Evolutionary conservation across 176 grass and related monocot genomes (phyloP), one percentile per base, ranked within the genome.

Genomic region (Calamus simplicifolius): DNA sequence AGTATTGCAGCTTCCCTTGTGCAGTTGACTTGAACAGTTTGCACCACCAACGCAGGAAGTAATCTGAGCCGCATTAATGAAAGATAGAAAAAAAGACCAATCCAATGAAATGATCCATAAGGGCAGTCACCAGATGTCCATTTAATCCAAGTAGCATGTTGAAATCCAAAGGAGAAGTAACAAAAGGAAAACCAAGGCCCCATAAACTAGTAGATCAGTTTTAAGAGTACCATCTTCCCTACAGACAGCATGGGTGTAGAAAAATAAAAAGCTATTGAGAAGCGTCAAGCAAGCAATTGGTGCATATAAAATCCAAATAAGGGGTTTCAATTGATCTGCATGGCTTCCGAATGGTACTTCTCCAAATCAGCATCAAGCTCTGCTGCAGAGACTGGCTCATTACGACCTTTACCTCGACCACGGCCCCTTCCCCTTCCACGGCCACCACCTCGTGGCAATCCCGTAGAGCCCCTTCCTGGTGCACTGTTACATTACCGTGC

Each of bases 301-400:
- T n/a, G 71, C 61, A 73, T 1, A 30, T 82, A 70, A 52, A 49
- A 63, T 54, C 21, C 51, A n/a, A 4, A 18, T 50, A 16, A 5
- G 12, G 19, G 19, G 2, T 25, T 62, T 74, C 79, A 92, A 54
- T 97, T 97, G 54, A 81, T 92, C 70, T 98, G 88, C 94, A 98
- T 98, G 1, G 85, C 71, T 69, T 89, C 70, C 7, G 72, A 71
- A 61, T 98, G 94, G 58, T 98, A 98, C 51, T 92, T 98, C 58
- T 98, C 94, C 94, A 98, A 80, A 29, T 98, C 94, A 62, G 88
- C 85, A 82, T 98, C 94, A n/a, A 98, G 94, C 64, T 88, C 81
- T 61, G 83, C 81, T 56, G 88, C 79, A 27, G 88, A 98, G 69
- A 54, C 63, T 50, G 84, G 79, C 57, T 79, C 69, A 54, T 49